Evolutionary conservation across 1,139 yeast species (phyloP), one percentile per base, ranked within the genome.

Genomic region (Taphrina pruni): DNA sequence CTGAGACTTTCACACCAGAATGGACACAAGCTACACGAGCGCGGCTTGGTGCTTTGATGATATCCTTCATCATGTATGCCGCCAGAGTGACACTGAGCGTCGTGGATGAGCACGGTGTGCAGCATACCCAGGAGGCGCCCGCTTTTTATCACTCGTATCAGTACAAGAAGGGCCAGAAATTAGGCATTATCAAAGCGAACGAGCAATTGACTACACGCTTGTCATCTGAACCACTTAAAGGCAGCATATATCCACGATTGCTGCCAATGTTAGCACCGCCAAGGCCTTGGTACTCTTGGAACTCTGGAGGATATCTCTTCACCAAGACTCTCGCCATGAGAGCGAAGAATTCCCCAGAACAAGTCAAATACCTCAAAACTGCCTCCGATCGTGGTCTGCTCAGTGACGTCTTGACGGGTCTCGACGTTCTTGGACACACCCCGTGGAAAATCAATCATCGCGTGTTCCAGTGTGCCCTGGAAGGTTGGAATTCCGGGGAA

Each of bases 231-330:
- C 83, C 86, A 32, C 79, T 87, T 58, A 83, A 85, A 12, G 87
- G 88, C 69, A 83, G 88, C 1, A 86, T 93, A 6, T 94, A 89
- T 75, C 97, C 98, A 0, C 98, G 94, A 78, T 83, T 86, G 72
- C 82, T 95, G 70, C 99, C 99, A 14, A 95, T 95, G 99, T 81
- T 95, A 71, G 89, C 90, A 9, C 86, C 87, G 72, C 99, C 99
- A 32, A 82, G 87, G 70, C 92, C 92, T 6, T 94, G 99, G 99
- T 84, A 86, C 0, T 81, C 87, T 9, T 87, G 87, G 83, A 87
- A 87, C 75, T 85, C 85, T 68, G 99, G 99, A 72, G 98, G 97
- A 0, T 91, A 90, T 76, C 81, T 85, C 70, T 88, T 87, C 75
- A 83, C 89, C 9, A 86, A 84, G 70, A 83, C 85, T 17, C 79